Percentiles rank a stretch among this genome's conserved stretches.
Conservation (phyloP, 169 alveolate genomes). For the Besnoitia besnoiti region DNA sequence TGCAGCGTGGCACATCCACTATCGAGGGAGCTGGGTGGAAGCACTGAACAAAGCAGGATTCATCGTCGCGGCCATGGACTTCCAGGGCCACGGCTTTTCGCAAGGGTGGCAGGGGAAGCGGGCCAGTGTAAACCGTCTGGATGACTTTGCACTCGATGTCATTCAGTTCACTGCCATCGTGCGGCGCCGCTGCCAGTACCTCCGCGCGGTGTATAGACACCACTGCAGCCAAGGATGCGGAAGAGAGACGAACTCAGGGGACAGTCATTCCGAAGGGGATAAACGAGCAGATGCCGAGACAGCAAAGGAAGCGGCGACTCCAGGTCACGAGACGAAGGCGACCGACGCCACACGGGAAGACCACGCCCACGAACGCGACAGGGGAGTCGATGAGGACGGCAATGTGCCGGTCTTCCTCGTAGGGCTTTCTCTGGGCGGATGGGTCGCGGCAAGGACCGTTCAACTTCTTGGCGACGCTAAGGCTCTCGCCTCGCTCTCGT, state of each 20-base stretch:
- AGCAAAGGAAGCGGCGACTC: not conserved
- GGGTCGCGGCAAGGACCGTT: conserved; percentile 13
- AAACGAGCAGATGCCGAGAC: not conserved
- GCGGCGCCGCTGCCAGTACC: conserved; percentile 1
- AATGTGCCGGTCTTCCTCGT: conserved; percentile 60
- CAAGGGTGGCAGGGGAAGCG: conserved; percentile 71
- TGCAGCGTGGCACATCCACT: conserved; percentile 32
- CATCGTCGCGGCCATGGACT: conserved; percentile 66
- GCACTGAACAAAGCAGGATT: conserved; percentile 62
- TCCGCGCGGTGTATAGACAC: not conserved
- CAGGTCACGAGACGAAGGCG: not conserved
- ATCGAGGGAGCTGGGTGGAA: conserved; percentile 71
- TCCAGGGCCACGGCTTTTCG: conserved; percentile 71
- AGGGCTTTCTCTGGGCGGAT: conserved; percentile 70
- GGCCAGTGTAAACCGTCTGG: conserved; percentile 62
- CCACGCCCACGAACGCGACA: not conserved
- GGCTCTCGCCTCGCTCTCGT: not conserved
- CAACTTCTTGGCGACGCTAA: not conserved
- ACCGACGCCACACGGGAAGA: not conserved
- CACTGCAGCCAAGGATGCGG: not conserved
- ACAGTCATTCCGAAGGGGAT: not conserved
- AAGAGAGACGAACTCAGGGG: not conserved
- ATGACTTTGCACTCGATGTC: conserved; percentile 65
- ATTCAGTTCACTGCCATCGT: conserved; percentile 29
- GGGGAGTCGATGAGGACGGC: not conserved